Percentiles rank a stretch among this genome's conserved stretches.
phyloP scores from a whole-genome alignment of 140 eudicot genomes.

The Bidens hawaiensis region DNA sequence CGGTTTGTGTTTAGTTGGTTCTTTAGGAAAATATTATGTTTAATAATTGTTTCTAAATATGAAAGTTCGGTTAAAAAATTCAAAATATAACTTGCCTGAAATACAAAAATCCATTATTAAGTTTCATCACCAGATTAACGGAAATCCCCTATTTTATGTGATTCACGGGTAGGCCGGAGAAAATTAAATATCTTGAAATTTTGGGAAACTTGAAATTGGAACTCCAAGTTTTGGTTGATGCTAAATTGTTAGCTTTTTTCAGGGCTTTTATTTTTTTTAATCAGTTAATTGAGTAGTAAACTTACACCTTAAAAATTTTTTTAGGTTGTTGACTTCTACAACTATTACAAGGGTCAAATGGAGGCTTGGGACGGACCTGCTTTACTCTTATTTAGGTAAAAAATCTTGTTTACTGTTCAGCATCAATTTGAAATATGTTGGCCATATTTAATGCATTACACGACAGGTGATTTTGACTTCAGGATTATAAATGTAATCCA shows the following conservation, averaged over 20 bases:
- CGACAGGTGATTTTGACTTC: neutral
- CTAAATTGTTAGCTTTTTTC: neutral
- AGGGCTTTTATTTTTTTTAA: neutral
- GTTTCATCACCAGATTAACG: neutral
- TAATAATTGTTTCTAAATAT: neutral
- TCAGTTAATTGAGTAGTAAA: neutral
- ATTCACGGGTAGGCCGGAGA: neutral
- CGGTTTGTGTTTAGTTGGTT: neutral
- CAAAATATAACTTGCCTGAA: too few species aligned
- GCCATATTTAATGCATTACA: neutral
- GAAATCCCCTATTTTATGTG: neutral
- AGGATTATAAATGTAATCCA: neutral
- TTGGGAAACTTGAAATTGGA: neutral
- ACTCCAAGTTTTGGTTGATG: neutral
- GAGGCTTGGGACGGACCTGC: constrained; percentile 99
- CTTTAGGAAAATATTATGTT: neutral
- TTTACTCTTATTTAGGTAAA: constrained; percentile 86
- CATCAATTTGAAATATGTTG: constrained; percentile 6
- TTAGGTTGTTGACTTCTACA: constrained; percentile 86
- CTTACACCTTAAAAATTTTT: constrained; percentile 7
- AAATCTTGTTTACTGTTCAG: neutral
- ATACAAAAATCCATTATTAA: neutral
- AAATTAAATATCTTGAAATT: neutral
- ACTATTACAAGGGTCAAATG: constrained; percentile 99
- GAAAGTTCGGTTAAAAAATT: too few species aligned